Evolutionary conservation across 129 eudicot genomes (phyloP), one percentile per base, ranked within the genome.

Genomic region (Logfia minima): DNA sequence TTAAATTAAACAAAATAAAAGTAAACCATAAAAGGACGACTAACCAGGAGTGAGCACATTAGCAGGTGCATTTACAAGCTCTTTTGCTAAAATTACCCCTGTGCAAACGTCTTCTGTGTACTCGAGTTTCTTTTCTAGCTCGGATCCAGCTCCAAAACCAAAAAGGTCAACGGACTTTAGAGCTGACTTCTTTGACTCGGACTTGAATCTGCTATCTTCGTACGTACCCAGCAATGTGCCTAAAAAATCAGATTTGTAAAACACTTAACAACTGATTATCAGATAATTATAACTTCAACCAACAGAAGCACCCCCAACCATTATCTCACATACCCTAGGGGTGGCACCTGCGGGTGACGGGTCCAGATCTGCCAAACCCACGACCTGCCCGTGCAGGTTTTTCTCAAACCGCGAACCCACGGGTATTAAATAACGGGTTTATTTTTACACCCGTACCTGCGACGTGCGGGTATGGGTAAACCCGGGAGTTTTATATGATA

Each of bases 1-100:
- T 8, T 8, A 39, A 78, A 75, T 43, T 29, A 13, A 56, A 32
- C 10, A 59, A 58, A 19, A 64, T 23, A 68, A 68, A 41, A 69
- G 14, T 7, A 63, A 22, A 43, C 6, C 10, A 21, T 22, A 61
- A 53, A 34, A 72, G 31, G 43, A 66, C 48, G n/a, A 87, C 93
- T 51, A 70, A 91, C 99, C 97, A 60, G 99, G 97, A 70, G 99
- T 95, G 80, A 95, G 90, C 63, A 95, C 96, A 75, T 95, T 95
- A 29, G 97, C 92, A 66, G 99, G 99, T 65, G 99, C 97, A 82
- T 95, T 95, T 68, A 95, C 99, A 74, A 95, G 94, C 82, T 95
- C 93, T 82, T 80, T 95, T 29, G 93, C 99, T 80, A 95, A 83
- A 31, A 91, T 86, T 43, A 95, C 85, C 5, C 97, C 99, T 28